These are phyloP conservation scores for Haberlea rhodopensis DNA, from an alignment of 257 asterid genomes.

Conservation along the genomic window DNA sequence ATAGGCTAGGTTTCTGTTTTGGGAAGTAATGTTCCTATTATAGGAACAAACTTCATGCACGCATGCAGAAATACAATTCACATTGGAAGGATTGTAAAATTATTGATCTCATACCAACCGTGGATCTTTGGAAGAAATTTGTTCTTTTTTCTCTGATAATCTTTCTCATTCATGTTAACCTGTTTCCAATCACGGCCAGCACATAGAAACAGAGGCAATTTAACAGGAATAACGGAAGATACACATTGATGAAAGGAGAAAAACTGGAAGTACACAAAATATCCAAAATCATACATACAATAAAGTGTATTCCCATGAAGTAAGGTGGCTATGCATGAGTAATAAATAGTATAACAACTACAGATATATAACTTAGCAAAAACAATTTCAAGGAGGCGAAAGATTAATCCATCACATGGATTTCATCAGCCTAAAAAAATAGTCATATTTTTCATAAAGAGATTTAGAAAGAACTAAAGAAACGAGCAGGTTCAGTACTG, in stretches of 20 bases:
- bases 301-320: not conserved
- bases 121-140: constrained; percentile 99
- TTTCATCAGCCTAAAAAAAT: not conserved
- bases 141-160: constrained; percentile 94
- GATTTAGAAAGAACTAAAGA: not conserved
- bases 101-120: constrained; percentile 61
- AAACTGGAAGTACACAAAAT: not conserved
- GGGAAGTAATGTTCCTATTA: not conserved
- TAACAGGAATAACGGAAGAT: constrained; percentile 9
- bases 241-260: not conserved
- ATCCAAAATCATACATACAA: not conserved
- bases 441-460: too few relatives aligned
- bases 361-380: not conserved
- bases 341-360: too few relatives aligned
- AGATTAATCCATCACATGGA: not conserved
- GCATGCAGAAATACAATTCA: constrained; percentile 9
- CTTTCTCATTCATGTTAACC: constrained; percentile 99
- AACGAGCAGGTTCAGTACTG: not conserved
- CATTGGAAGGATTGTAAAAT: constrained; percentile 12
- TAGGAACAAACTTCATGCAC: not conserved
- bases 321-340: not conserved
- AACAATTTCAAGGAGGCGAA: not conserved
- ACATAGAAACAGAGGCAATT: constrained; percentile 10
- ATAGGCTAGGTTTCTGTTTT: not conserved
- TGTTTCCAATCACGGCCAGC: constrained; percentile 37